Base-by-base conservation (phyloP, 306 rosid species). In the Fragaria nilgerrensis region DNA sequence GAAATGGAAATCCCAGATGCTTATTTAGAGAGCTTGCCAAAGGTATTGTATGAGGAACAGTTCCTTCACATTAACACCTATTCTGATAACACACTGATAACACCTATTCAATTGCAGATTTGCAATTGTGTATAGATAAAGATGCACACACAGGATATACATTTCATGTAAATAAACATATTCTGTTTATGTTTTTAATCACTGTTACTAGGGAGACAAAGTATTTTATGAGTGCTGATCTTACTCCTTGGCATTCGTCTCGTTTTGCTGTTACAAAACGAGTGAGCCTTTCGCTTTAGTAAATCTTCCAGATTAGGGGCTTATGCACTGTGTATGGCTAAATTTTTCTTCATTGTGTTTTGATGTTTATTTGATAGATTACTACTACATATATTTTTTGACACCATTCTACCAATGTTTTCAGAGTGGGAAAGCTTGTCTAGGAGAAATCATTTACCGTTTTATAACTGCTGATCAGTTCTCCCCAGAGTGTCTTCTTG, bases 401-500 rank as follows among this genome's bases (percentile, higher is more conserved):
- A 22, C 45, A 45, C 25, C 32, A 12, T 65, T 65, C 36, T 70
- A 53, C 53, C 7, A 36, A 39, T 43, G 43, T 66, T 32, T 47
- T 56, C 81, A 85, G 91, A 81, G 86, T 62, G 89, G 79, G 23
- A 85, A 82, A 71, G 79, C 82, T 59, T 80, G 77, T 62, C 73
- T 81, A 37, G 86, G 87, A 5, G 84, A 86, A 70, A 55, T 72
- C 78, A 52, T 77, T 19, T 78, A 82, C 75, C 79, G 67, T 49
- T 73, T 50, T 20, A 62, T 83, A 44, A 75, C 79, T 25, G 86
- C 88, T 2, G 80, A 88, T 67, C 78, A 23, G 78, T 83, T 85
- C 81, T 79, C 88, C 73, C 86, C 82, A 0, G 86, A 88, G 39
- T 77, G 80, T 63, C 78, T 85, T 75, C 77, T 88, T 45, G 89